Evolutionary conservation across 257 asterid genomes (phyloP).

Genomic region (Coffea eugenioides): DNA sequence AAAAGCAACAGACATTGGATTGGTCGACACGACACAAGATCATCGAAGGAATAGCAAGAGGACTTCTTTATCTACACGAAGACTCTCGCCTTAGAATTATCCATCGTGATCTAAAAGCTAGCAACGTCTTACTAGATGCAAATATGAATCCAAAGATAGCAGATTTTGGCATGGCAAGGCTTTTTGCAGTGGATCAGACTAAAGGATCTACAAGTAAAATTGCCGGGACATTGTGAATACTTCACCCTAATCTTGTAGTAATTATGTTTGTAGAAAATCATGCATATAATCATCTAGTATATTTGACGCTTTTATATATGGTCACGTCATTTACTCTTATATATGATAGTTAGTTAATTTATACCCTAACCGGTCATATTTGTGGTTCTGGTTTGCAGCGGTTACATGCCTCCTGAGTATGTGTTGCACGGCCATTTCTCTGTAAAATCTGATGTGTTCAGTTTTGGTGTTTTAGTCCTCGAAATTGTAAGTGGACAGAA

Average conservation of each 20-base stretch:
- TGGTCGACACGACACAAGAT: conserved; percentile 32
- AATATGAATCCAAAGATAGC: too few relatives aligned
- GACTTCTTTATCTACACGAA: too few relatives aligned
- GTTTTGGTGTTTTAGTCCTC: conserved; percentile 28
- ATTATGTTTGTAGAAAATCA: too few relatives aligned
- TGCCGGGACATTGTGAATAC: conserved; percentile 32
- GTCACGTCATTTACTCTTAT: too few relatives aligned
- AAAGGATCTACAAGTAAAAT: too few relatives aligned
- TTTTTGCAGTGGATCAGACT: background rate
- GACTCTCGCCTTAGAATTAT: background rate
- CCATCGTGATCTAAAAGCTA: background rate
- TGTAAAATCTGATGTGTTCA: conserved; percentile 25
- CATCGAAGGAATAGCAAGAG: conserved; percentile 23
- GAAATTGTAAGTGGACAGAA: conserved; percentile 31
- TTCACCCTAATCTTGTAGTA: too few relatives aligned
- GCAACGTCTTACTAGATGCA: too few relatives aligned
- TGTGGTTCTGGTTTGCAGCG: conserved; percentile 19
- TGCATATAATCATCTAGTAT: too few relatives aligned
- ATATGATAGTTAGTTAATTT: too few relatives aligned
- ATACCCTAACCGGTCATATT: too few relatives aligned
- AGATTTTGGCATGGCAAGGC: too few relatives aligned
- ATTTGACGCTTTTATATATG: too few relatives aligned
- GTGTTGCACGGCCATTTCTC: conserved; percentile 18
- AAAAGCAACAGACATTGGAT: conserved; percentile 15
- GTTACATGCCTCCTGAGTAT: conserved; percentile 35